Percentiles rank a stretch among this genome's conserved stretches.
phyloP scores from a whole-genome alignment of 2,329 filamentous ascomycete genomes.

The Hymenoscyphus fraxineus region DNA sequence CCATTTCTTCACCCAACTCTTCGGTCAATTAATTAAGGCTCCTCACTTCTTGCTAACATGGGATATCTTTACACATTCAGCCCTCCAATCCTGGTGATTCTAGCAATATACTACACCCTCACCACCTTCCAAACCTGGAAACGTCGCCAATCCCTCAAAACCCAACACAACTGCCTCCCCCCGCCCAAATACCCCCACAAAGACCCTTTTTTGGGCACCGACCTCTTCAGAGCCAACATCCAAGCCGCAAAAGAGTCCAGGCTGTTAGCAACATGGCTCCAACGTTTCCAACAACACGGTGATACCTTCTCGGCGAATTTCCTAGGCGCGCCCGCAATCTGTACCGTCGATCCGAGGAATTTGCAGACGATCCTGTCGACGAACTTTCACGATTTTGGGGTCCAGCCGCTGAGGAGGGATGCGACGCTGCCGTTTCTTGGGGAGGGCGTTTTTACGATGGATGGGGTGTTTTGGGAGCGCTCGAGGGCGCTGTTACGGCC shows the following conservation, averaged over 20 bases:
- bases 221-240: slow-evolving; percentile 3
- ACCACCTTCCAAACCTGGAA: background rate
- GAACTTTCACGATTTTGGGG: slow-evolving; percentile 46
- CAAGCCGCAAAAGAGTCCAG: slow-evolving; percentile 1
- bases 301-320: background rate
- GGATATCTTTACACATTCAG: background rate
- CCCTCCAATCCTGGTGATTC: background rate
- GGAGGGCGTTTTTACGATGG: slow-evolving; percentile 19
- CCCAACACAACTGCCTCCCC: slow-evolving; percentile 2
- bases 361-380: slow-evolving; percentile 49
- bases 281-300: background rate
- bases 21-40: too few relatives aligned
- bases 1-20: too few relatives aligned
- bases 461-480: slow-evolving; percentile 19
- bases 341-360: slow-evolving; percentile 37
- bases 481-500: slow-evolving; percentile 45
- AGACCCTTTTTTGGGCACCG: slow-evolving; percentile 7
- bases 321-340: background rate
- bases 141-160: background rate
- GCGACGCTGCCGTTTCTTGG: slow-evolving; percentile 39
- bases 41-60: background rate
- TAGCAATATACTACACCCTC: background rate
- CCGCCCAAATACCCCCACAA: slow-evolving; percentile 1
- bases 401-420: slow-evolving; percentile 52
- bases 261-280: background rate